These are phyloP conservation scores for Botrytis galanthina DNA, from an alignment of 2,329 filamentous ascomycete genomes.

Conservation along the genomic window DNA sequence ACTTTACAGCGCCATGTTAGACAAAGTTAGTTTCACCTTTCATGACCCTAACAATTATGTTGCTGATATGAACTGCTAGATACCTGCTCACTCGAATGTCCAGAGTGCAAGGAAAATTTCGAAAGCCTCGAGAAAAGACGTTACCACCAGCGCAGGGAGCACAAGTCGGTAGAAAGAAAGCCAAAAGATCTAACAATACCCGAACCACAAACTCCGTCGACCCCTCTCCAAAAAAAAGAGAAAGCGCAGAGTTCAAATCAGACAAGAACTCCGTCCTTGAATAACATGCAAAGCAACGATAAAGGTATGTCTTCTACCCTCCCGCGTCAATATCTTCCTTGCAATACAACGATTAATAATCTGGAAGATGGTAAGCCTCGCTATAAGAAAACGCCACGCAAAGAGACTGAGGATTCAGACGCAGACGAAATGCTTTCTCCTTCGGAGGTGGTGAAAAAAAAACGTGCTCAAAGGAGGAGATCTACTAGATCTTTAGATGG, in stretches of 20 bases:
- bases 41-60: not conserved
- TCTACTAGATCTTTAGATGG: not conserved
- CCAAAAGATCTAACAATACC: not conserved
- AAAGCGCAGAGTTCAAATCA: not conserved
- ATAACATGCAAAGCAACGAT: not conserved
- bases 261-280: not conserved
- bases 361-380: not conserved
- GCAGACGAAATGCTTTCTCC: not conserved
- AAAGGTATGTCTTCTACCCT: not conserved
- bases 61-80: not conserved
- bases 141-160: not conserved
- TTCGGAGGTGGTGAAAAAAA: not conserved
- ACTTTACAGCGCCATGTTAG: not conserved
- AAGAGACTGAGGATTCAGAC: not conserved
- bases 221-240: not conserved
- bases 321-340: not conserved
- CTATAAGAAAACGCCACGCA: constrained; percentile 2
- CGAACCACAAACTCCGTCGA: not conserved
- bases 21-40: not conserved
- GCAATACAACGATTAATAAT: not conserved
- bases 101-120: not conserved
- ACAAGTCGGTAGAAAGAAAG: not conserved
- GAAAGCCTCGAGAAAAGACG: not conserved
- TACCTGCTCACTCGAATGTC: not conserved
- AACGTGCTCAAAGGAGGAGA: not conserved